Conservation (phyloP, 306 rosid genomes). For the Oemleria cerasiformis region DNA sequence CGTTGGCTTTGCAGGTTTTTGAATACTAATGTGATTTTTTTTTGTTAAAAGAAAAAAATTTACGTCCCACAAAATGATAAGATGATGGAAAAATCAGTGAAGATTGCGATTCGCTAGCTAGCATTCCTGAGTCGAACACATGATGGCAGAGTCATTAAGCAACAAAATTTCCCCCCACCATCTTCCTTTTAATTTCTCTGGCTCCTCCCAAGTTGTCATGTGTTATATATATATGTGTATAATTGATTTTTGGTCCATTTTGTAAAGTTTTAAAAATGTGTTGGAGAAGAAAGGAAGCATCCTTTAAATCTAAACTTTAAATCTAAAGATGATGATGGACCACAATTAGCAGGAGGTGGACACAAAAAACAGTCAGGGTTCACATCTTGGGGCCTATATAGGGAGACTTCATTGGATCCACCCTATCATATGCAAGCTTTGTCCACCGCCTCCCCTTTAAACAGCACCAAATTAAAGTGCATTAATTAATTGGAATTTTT, state of each 20-base stretch:
- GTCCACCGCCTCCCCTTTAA: not conserved
- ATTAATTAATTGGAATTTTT: not conserved
- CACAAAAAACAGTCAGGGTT: slow-evolving; percentile 1
- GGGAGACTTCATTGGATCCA: not conserved
- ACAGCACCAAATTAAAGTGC: not conserved
- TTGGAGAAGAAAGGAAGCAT: slow-evolving; percentile 16
- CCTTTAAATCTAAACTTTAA: not conserved
- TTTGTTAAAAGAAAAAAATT: no score
- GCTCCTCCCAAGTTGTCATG: not conserved
- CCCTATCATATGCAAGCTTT: not conserved
- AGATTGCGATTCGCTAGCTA: no score
- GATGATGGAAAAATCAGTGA: no score
- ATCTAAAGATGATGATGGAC: slow-evolving; percentile 5
- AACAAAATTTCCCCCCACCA: not conserved
- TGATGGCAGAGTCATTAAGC: slow-evolving; percentile 3
- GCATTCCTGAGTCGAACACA: not conserved
- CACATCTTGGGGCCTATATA: slow-evolving; percentile 15
- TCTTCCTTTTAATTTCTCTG: not conserved
- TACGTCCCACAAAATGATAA: no score
- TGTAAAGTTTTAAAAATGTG: slow-evolving; percentile 5
- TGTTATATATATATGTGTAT: no score
- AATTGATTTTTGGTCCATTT: slow-evolving; percentile 9
- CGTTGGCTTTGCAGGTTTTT: not conserved
- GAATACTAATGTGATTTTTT: no score
- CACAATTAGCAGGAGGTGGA: slow-evolving; percentile 2